Evolutionary conservation across 2,329 filamentous ascomycete species (phyloP), one percentile per base, ranked within the genome.

Genomic region (Myriosclerotinia scirpicola): DNA sequence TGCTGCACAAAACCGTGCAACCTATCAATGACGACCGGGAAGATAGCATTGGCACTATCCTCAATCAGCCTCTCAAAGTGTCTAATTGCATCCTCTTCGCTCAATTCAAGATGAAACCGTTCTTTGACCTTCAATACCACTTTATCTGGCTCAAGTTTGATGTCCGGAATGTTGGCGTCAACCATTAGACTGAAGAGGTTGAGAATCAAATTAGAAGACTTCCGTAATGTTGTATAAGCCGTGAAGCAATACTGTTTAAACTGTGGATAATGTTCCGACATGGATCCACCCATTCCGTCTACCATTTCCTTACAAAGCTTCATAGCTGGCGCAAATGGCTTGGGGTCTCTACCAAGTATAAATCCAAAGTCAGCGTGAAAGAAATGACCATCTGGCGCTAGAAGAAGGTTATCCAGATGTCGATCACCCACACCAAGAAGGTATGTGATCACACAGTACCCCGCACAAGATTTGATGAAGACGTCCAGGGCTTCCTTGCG

Each of bases 341-440:
- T 99, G 0, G 95, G 95, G 73, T 99, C 95, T 52, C 95, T 91
- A 22, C 95, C 95, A 1, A 99, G 89, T 69, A 99, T 99, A 79
- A 96, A 99, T 53, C 96, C 95, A 74, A 99, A 99, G 78, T 99
- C 95, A 40, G 94, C 93, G 77, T 99, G 95, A 84, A 99, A 97
- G 82, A 99, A 99, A 78, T 96, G 92, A 0, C 88, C 95, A 72
- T 93, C 90, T 0, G 95, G 93, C 0, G 93, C 87, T 6, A 99
- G 86, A 36, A 99, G 87, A 1, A 99, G 86, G 74, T 99, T 99
- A 77, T 99, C 95, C 2, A 98, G 84, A 79, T 99, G 95, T 1
- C 95, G 89, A 77, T 99, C 95, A 26, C 95, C 95, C 3, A 99
- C 95, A 42, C 95, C 96, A 15, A 99, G 86, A 20, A 99, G 91